Percentiles rank a stretch among this genome's conserved stretches.
Conservation (phyloP, 1,284 basidiomycete species). For the Filobasidium uniguttulatum region DNA sequence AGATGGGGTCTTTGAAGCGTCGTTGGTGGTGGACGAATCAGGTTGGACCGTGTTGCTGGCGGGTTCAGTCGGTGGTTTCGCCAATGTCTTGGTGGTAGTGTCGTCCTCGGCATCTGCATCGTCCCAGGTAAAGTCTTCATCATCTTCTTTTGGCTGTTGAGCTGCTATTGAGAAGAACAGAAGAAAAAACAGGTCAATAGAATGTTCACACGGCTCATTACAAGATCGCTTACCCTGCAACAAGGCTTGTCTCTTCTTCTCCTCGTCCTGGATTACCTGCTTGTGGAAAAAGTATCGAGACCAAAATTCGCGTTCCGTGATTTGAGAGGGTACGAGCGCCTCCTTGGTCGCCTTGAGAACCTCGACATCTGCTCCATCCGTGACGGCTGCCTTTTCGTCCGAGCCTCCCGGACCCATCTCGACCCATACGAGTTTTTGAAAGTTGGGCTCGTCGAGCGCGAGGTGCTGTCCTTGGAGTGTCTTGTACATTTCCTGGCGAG, state of each 20-base stretch:
- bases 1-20: no score
- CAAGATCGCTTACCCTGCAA: slow-evolving; percentile 50
- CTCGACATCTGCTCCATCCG: slow-evolving; percentile 46
- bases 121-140: slow-evolving; percentile 39
- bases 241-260: slow-evolving; percentile 63
- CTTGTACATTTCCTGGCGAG: no score
- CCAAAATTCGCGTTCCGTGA: slow-evolving; percentile 69
- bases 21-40: background rate
- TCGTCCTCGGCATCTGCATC: slow-evolving; percentile 26
- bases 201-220: background rate
- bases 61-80: background rate
- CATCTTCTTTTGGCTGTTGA: slow-evolving; percentile 14
- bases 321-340: slow-evolving; percentile 51
- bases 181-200: background rate
- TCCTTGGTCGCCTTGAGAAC: slow-evolving; percentile 49
- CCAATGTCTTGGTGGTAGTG: background rate
- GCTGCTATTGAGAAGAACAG: slow-evolving; percentile 14
- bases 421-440: slow-evolving; percentile 44
- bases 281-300: slow-evolving; percentile 80
- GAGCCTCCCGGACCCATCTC: slow-evolving; percentile 41
- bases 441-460: slow-evolving; percentile 45
- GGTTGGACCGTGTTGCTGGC: background rate
- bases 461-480: slow-evolving; percentile 38
- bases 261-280: slow-evolving; percentile 69
- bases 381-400: no score